Conservation (phyloP, 2,329 filamentous ascomycete species). For the Colletotrichum melonis region DNA sequence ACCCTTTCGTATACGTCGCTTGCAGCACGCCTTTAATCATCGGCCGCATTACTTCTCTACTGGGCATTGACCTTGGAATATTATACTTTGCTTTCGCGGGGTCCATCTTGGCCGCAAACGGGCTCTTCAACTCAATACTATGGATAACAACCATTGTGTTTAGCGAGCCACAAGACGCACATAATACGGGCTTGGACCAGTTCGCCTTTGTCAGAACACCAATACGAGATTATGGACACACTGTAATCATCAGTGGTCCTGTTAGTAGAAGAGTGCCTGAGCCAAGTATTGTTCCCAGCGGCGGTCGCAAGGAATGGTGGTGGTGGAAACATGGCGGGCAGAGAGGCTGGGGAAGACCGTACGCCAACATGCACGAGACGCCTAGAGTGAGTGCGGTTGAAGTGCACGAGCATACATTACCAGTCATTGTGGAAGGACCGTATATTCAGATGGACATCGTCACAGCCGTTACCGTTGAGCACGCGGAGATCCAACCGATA, state of each 20-base stretch:
- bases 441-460: constrained; percentile 56
- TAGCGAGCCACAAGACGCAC: constrained; percentile 46
- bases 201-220: constrained; percentile 40
- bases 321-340: constrained; percentile 28
- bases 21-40: constrained; percentile 70
- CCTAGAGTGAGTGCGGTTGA: not conserved
- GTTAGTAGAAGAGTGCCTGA: constrained; percentile 7
- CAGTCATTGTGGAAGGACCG: constrained; percentile 6
- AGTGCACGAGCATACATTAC: not conserved
- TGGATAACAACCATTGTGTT: constrained; percentile 41
- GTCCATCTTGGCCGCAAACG: constrained; percentile 61
- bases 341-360: constrained; percentile 23
- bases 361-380: constrained; percentile 12
- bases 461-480: constrained; percentile 54
- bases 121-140: constrained; percentile 54
- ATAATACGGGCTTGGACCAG: constrained; percentile 38
- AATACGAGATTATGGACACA: constrained; percentile 26
- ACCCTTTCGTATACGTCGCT: constrained; percentile 72
- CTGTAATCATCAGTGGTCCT: constrained; percentile 23
- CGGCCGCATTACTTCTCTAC: constrained; percentile 68
- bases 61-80: constrained; percentile 56
- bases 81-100: constrained; percentile 64
- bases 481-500: not conserved
- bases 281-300: not conserved
- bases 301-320: constrained; percentile 21